These are phyloP conservation scores for Candida pseudocylindracea DNA, from an alignment of 1,139 yeast genomes.

Conservation along the genomic window DNA sequence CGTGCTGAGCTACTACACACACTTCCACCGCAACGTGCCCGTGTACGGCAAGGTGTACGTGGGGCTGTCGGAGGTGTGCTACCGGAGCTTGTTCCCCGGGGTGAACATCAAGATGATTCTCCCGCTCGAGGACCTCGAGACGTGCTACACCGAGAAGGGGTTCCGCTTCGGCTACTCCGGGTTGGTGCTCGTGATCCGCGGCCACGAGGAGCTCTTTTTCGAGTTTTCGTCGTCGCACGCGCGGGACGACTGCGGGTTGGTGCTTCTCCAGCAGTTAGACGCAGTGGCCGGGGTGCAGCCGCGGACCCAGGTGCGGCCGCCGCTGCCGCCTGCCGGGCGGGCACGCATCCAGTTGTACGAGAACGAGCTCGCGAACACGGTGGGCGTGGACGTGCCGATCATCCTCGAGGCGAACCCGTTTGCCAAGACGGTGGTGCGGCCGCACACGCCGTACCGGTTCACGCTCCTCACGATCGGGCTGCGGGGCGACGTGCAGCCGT, in stretches of 20 bases:
- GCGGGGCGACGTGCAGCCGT: slow-evolving; percentile 93
- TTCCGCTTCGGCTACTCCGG: slow-evolving; percentile 29
- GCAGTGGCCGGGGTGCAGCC: slow-evolving; percentile 1
- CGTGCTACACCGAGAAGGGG: slow-evolving; percentile 41
- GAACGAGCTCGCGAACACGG: slow-evolving; percentile 30
- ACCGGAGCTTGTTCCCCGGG: slow-evolving; percentile 63
- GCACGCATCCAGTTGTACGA: slow-evolving; percentile 44
- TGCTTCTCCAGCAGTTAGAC: slow-evolving; percentile 29
- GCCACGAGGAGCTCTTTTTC: slow-evolving; percentile 54
- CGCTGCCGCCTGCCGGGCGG: slow-evolving; percentile 8
- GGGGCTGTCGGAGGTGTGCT: slow-evolving; percentile 46
- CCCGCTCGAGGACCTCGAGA: slow-evolving; percentile 53
- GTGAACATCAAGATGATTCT: slow-evolving; percentile 64
- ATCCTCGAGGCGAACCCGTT: slow-evolving; percentile 44
- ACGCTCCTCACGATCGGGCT: slow-evolving; percentile 79
- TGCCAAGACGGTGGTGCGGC: slow-evolving; percentile 25
- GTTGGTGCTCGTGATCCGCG: slow-evolving; percentile 40
- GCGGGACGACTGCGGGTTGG: slow-evolving; percentile 51
- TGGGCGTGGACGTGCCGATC: slow-evolving; percentile 45
- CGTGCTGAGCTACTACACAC: slow-evolving; percentile 50
- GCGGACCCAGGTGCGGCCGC: neutral
- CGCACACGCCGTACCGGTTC: slow-evolving; percentile 31
- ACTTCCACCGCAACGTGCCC: slow-evolving; percentile 50
- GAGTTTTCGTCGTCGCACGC: slow-evolving; percentile 49
- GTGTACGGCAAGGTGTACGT: slow-evolving; percentile 66